These are phyloP conservation scores for Senna tora DNA, from an alignment of 306 rosid species.

Conservation along the genomic window DNA sequence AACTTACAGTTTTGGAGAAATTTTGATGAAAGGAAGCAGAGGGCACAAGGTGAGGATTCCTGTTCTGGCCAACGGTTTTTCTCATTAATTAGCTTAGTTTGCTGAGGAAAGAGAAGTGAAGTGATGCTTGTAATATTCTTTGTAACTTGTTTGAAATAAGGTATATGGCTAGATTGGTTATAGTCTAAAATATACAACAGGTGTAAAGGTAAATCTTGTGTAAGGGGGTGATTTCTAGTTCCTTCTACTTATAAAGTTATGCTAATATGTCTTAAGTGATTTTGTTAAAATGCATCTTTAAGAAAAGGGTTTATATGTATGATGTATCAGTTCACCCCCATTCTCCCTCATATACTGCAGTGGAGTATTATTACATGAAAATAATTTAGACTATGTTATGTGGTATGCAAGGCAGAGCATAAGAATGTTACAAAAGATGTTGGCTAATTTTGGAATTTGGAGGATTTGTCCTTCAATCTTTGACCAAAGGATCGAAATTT, in stretches of 20 bases:
- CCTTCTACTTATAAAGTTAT: slow-evolving; percentile 72
- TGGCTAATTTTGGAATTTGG: not conserved
- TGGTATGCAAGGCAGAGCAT: not conserved
- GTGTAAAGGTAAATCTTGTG: slow-evolving; percentile 71
- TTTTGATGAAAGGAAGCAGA: slow-evolving; percentile 86
- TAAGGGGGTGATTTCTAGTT: slow-evolving; percentile 54
- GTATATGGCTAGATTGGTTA: slow-evolving; percentile 56
- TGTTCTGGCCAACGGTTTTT: slow-evolving; percentile 83
- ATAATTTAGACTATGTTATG: slow-evolving; percentile 26
- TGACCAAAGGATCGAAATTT: not conserved
- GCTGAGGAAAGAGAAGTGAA: slow-evolving; percentile 34
- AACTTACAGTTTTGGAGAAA: slow-evolving; percentile 83
- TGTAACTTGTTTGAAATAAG: slow-evolving; percentile 91
- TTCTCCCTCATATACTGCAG: slow-evolving; percentile 30
- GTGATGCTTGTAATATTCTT: slow-evolving; percentile 86
- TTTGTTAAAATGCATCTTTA: slow-evolving; percentile 44
- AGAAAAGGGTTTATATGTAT: slow-evolving; percentile 36
- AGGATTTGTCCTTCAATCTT: not conserved
- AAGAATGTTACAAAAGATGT: not conserved
- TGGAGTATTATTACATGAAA: slow-evolving; percentile 27
- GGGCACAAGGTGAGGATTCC: slow-evolving; percentile 98
- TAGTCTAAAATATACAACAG: slow-evolving; percentile 54
- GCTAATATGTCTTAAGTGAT: slow-evolving; percentile 53
- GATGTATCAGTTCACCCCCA: too few relatives aligned
- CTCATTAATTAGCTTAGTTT: slow-evolving; percentile 65